A percentile compares a stretch with the other conserved stretches of the same genome.
Evolutionary conservation across 176 grass and related monocot genomes (phyloP).

Genomic region (sorghum (Sorghum bicolor)): Sorghum_bicolor_NCBIv3 NC_012878.2:1534501-1535000

Average conservation of each 20-base stretch:
- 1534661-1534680: constrained; percentile 4
- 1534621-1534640: not conserved
- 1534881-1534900: constrained; percentile 41
- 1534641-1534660: not conserved
- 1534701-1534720: not conserved
- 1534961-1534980: not conserved
- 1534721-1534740: not conserved
- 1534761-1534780: not conserved
- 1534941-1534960: constrained; percentile 3
- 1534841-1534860: not conserved
- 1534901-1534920: not conserved
- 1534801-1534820: not conserved
- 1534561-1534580: constrained; percentile 30
- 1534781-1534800: constrained; percentile 16
- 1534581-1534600: constrained; percentile 38
- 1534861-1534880: constrained; percentile 29
- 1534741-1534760: not conserved
- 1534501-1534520: constrained; percentile 15
- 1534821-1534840: not conserved
- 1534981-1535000: constrained; percentile 28
- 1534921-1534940: not conserved
- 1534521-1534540: constrained; percentile 32
- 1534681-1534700: not conserved
- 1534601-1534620: constrained; percentile 6
- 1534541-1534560: constrained; percentile 27